Evolutionary conservation across 2,329 filamentous ascomycete genomes (phyloP).

Genomic region (Botryotinia globosa): DNA sequence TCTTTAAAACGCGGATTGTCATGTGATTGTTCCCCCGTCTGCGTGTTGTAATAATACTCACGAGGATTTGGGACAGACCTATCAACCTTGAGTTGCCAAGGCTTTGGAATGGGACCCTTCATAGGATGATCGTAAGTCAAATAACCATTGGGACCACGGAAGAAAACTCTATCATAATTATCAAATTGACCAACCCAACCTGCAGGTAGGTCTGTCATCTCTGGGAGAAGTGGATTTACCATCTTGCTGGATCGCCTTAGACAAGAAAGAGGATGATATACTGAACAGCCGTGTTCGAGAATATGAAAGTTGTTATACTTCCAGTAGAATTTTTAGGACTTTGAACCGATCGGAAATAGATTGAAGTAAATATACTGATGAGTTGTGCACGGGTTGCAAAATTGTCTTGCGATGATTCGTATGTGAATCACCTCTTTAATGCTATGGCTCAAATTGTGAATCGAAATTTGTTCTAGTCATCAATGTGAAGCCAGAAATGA

Average conservation of each 20-base stretch:
- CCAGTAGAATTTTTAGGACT: background rate
- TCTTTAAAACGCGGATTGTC: conserved; percentile 23
- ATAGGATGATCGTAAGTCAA: conserved; percentile 19
- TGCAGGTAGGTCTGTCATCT: conserved; percentile 2
- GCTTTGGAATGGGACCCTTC: conserved; percentile 19
- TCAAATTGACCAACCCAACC: conserved; percentile 15
- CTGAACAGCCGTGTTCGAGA: background rate
- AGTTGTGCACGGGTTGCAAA: background rate
- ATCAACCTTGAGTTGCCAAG: conserved; percentile 23
- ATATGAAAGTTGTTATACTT: background rate
- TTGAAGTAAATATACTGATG: background rate
- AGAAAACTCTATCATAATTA: conserved; percentile 16
- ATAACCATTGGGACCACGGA: background rate
- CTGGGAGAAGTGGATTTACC: conserved; percentile 8
- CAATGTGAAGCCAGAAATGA: background rate
- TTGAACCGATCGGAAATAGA: background rate
- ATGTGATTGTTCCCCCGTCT: background rate
- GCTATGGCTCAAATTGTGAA: background rate
- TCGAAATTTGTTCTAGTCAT: background rate
- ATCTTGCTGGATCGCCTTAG: background rate
- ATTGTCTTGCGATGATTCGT: background rate
- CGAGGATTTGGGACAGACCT: background rate
- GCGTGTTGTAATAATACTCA: conserved; percentile 19
- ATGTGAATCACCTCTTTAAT: conserved; percentile 4
- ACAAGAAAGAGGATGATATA: background rate